phyloP scores from a whole-genome alignment of 164 flowering plant genomes.

The Litsea cubeba region DNA sequence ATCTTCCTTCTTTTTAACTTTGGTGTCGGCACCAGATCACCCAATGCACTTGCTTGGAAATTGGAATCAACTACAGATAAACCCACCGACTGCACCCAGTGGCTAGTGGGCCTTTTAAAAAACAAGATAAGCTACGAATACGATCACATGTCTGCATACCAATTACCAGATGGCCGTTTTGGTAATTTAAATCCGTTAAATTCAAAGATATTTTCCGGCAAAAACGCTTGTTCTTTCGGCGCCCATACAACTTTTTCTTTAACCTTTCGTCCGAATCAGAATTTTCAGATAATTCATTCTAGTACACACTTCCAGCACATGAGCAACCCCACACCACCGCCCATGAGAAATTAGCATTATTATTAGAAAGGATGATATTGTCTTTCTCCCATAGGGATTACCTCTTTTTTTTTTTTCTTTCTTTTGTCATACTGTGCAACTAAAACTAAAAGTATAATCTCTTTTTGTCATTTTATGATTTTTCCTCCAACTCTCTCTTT shows the following conservation, averaged over 20 bases:
- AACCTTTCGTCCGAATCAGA: neutral
- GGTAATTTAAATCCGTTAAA: neutral
- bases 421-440: too few species aligned
- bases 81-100: neutral
- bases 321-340: too few species aligned
- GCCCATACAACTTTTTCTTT: neutral
- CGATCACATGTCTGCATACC: neutral
- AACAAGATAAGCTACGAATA: neutral
- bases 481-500: too few species aligned
- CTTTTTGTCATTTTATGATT: too few species aligned
- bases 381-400: too few species aligned
- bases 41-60: neutral
- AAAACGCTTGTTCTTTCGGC: neutral
- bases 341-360: too few species aligned
- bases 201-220: conserved; percentile 3
- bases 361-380: too few species aligned
- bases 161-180: neutral
- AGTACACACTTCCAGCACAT: too few species aligned
- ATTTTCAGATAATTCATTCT: too few species aligned
- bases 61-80: neutral
- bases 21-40: neutral
- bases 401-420: too few species aligned
- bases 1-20: neutral
- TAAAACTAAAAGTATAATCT: too few species aligned
- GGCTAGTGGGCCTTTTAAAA: neutral